Evolutionary conservation across 148 eudicot genomes (phyloP).

Genomic region (Dysphania ambrosioides): DNA sequence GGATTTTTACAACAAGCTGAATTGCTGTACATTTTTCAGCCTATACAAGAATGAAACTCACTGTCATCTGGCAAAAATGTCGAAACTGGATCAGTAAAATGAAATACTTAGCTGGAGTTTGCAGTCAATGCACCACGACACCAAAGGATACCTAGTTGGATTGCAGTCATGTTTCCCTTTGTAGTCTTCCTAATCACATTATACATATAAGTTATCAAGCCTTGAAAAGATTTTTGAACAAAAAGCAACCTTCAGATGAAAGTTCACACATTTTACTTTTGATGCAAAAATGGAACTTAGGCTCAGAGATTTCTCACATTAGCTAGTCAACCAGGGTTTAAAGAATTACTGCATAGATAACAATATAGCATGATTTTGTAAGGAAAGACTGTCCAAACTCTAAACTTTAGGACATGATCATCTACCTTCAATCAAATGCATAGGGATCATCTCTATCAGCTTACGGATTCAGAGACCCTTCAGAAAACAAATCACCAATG

Average conservation of each 20-base stretch:
- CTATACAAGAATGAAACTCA: not conserved
- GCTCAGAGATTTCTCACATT: not conserved
- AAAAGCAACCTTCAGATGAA: not conserved
- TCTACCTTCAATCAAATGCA: conserved; percentile 84
- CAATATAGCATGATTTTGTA: not conserved
- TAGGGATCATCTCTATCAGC: conserved; percentile 93
- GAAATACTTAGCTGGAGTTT: not conserved
- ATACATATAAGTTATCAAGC: not conserved
- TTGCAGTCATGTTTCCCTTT: not conserved
- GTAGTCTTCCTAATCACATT: not conserved
- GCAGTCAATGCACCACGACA: not conserved
- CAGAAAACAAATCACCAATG: conserved; percentile 90
- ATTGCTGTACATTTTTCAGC: not conserved
- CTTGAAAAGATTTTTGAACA: not conserved
- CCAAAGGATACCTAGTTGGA: not conserved
- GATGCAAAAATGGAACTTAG: not conserved
- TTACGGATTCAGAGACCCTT: conserved; percentile 96
- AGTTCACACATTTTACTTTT: not conserved
- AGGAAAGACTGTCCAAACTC: not conserved
- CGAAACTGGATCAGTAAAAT: conserved; percentile 9
- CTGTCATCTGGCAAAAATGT: not conserved
- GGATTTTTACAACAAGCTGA: not conserved
- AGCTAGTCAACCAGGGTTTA: not conserved
- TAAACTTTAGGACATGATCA: not conserved
- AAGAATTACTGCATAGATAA: too few relatives aligned